A percentile compares a stretch with the other conserved stretches of the same genome.
Conservation (phyloP, 495 filamentous ascomycete genomes). For the Podospora pseudocomata region DNA sequence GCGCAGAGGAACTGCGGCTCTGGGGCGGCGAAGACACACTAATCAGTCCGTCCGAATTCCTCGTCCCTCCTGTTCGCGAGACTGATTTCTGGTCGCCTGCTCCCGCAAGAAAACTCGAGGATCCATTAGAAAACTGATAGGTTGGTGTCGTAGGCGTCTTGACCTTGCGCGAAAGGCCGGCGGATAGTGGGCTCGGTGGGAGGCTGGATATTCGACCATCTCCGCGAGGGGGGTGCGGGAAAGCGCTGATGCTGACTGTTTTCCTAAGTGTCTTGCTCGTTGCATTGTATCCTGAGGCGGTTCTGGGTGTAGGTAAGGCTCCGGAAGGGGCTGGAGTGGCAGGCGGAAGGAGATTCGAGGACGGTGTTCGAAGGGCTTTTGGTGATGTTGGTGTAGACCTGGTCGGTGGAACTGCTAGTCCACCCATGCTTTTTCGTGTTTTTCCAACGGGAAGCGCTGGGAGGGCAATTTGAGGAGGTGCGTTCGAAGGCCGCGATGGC, state of each 20-base stretch:
- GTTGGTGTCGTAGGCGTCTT: slow-evolving; percentile 38
- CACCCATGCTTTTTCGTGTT: slow-evolving; percentile 58
- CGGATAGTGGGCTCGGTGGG: slow-evolving; percentile 58
- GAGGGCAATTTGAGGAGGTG: slow-evolving; percentile 61
- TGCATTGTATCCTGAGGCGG: slow-evolving; percentile 48
- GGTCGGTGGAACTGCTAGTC: slow-evolving; percentile 45
- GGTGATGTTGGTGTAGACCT: slow-evolving; percentile 48
- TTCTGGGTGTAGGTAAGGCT: slow-evolving; percentile 49
- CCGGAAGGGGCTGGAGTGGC: slow-evolving; percentile 47
- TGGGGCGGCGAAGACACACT: slow-evolving; percentile 76
- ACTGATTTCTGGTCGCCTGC: slow-evolving; percentile 72
- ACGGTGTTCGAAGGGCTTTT: slow-evolving; percentile 60
- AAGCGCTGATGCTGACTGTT: slow-evolving; percentile 85
- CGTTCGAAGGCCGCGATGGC: slow-evolving; percentile 57
- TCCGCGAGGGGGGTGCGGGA: slow-evolving; percentile 80
- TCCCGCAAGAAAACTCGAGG: slow-evolving; percentile 73
- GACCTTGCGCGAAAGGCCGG: slow-evolving; percentile 39
- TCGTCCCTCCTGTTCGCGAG: slow-evolving; percentile 50
- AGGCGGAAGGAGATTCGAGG: slow-evolving; percentile 44
- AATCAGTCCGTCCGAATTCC: slow-evolving; percentile 66
- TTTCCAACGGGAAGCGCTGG: slow-evolving; percentile 70
- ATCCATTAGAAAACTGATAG: slow-evolving; percentile 46
- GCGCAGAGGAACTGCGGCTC: slow-evolving; percentile 82
- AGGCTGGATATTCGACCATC: slow-evolving; percentile 52
- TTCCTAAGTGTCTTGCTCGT: slow-evolving; percentile 68